Evolutionary conservation across 1,284 basidiomycete genomes (phyloP), one percentile per base, ranked within the genome.

Genomic region (Fistulina hepatica): DNA sequence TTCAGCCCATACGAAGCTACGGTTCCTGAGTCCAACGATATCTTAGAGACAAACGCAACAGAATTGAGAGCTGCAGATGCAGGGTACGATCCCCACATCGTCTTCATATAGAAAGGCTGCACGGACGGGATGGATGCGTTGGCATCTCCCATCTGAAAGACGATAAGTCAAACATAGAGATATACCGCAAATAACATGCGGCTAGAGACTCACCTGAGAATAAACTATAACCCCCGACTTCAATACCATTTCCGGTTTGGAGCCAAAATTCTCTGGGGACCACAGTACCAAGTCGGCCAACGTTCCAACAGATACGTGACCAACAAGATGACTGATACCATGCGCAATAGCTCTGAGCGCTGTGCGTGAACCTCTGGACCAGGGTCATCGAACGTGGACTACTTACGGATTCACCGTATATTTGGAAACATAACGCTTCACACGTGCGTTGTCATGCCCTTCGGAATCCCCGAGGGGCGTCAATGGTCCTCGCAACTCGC

Each of bases 371-470:
- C n/a, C n/a, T n/a, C n/a, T n/a, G n/a, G n/a, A n/a, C n/a, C n/a
- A n/a, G n/a, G n/a, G n/a, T n/a, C n/a, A n/a, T n/a, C n/a, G n/a
- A n/a, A n/a, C n/a, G n/a, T n/a, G n/a, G n/a, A n/a, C 22, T 7
- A 73, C 89, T 54, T 47, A 93, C 89, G 95, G 92, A 56, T 99
- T 98, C 58, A 98, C 78, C 8, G 94, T 98, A 58, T 97, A 97
- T 57, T 98, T 98, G 10, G 93, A 75, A 15, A 98, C 70, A 59
- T 97, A 98, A 42, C 94, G 73, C 67, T 97, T 97, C 40, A 97
- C 94, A n/a, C 94, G 72, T n/a, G 70, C 76, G 55, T 98, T 98
- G 61, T 98, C 95, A 34, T 58, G 70, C 2, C 73, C 73, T 1
- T 71, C 67, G 6, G 55, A 55, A 56, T 92, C 85, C 4, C 82